Evolutionary conservation across 2,329 filamentous ascomycete genomes (phyloP).

Genomic region (Stagonosporopsis tanaceti): DNA sequence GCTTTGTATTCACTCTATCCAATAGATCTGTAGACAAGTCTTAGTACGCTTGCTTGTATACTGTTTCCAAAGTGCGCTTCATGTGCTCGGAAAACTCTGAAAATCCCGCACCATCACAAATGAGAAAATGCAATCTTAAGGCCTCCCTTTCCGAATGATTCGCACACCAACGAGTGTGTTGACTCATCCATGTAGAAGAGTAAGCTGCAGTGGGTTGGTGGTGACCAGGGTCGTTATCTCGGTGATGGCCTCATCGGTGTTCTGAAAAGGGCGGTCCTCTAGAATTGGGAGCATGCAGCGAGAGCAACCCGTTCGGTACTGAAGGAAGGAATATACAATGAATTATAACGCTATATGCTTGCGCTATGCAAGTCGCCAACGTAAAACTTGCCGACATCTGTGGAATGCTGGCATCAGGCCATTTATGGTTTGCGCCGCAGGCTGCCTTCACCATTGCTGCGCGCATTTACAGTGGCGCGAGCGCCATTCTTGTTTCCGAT

Average conservation of each 20-base stretch:
- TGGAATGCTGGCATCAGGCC: not conserved
- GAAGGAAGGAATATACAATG: not conserved
- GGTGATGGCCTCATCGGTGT: not conserved
- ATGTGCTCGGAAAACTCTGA: not conserved
- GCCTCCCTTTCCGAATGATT: not conserved
- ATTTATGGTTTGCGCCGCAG: not conserved
- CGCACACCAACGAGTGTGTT: not conserved
- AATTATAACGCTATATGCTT: constrained; percentile 2
- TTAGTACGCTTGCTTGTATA: not conserved
- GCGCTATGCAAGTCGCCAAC: not conserved
- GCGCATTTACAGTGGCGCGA: not conserved
- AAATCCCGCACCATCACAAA: not conserved
- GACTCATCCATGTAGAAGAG: not conserved
- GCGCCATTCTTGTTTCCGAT: constrained; percentile 12
- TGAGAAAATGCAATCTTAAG: not conserved
- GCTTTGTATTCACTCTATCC: too few relatives aligned
- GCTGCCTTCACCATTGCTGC: constrained; percentile 3
- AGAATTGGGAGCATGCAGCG: not conserved
- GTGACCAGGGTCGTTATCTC: not conserved
- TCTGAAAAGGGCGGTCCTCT: not conserved
- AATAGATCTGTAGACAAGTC: not conserved
- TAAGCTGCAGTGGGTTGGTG: not conserved
- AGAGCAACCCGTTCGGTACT: not conserved
- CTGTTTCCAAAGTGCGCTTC: not conserved
- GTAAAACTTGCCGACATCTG: not conserved